Base-by-base conservation (phyloP, 1,139 yeast genomes). In the Saccharomyces hybrid region DNA sequence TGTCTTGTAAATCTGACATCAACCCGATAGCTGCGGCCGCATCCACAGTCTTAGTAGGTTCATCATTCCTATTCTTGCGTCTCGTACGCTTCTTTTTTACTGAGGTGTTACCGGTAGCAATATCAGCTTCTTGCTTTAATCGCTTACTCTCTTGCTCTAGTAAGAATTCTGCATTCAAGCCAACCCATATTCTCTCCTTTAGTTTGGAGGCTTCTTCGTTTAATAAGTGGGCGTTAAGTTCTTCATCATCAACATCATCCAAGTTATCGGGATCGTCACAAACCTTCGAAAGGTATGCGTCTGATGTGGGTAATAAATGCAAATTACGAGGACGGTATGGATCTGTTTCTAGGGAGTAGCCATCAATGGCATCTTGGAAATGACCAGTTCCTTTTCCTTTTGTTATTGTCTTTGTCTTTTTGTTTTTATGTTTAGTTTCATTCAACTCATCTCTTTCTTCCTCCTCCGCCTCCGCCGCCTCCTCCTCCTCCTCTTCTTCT, bases 181-280 rank as follows among this genome's bases (percentile, higher is more conserved):
- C 90, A 55, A 87, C 82, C 98, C 99, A 93, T 4, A 90, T 81
- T 58, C 85, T 77, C 61, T 88, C 90, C 70, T 88, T 91, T 64
- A 83, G 66, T 55, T 75, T 72, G 11, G 82, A 78, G 61, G 93
- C 96, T 50, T 82, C 86, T 51, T 80, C 83, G 3, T 81, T 78
- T 54, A 93, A 73, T 51, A 88, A 67, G 48, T 83, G 76, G 0
- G 73, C 71, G 3, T 81, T 82, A 9, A 88, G 74, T 64, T 90
- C 96, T 21, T 81, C 87, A 65, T 90, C 97, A 62, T 88, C 96
- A 11, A 88, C 87, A 64, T 88, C 95, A 34, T 82, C 84, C 49
- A 88, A 74, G 54, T 80, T 75, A 2, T 78, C 84, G 0, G 82
- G 82, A 51, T 81, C 86, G 21, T 86, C 86, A 0, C 81, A 71